Evolutionary conservation across 2,329 filamentous ascomycete genomes (phyloP), one percentile per base, ranked within the genome.

Genomic region (Alternaria arbusti): DNA sequence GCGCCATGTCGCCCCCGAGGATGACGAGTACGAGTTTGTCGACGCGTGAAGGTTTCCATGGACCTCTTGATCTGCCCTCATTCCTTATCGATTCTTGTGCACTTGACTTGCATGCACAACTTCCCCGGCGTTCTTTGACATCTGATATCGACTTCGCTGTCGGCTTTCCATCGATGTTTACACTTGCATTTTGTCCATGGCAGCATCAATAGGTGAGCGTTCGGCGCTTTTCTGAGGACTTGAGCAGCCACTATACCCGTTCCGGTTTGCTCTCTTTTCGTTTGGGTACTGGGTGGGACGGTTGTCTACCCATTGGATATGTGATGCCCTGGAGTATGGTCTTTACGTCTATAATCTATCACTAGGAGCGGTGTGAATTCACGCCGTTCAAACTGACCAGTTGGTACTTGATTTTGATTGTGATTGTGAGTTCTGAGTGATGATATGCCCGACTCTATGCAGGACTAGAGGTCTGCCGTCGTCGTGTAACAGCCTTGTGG

Each of bases 11-110:
- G 70, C 74, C 22, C 67, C 72, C 12, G 80, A 81, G 64, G 80
- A 81, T 45, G 79, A 79, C 45, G 80, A 82, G 57, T 82, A 80
- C 67, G 79, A 80, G 70, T 80, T 82, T 54, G 70, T 82, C 57
- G 79, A 79, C 58, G 73, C 68, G 25, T 76, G 59, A 72, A 28
- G 43, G 32, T 57, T 57, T 47, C 23, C 52, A 23, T 40, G 26
- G 20, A n/a, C 57, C 50, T 61, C 54, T 49, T 49, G 50, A 56
- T 55, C 54, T 51, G 25, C 10, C 10, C 51, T 58, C 54, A 54
- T 71, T 62, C 57, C 45, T 54, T 32, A 7, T 44, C 32, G 11
- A 26, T 22, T 22, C 50, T 65, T 59, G 57, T 59, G 64, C 69
- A 57, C 70, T 61, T 67, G 66, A 67, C 58, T 66, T 67, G 69